Conservation (phyloP, 1,139 yeast genomes). For the Suhomyces maxii region DNA sequence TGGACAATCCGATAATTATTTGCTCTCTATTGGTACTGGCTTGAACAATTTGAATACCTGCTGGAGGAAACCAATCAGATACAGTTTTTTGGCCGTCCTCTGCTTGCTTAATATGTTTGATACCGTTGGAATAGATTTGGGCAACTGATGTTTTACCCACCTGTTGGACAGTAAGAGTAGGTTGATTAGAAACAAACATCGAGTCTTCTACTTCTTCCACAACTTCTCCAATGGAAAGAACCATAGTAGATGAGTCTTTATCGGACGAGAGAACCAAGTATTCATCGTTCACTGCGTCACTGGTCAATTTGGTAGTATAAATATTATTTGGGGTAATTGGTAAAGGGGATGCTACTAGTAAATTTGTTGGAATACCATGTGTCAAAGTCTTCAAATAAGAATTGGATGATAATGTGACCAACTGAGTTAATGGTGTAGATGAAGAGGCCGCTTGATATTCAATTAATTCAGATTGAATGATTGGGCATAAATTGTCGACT, state of each 20-base stretch:
- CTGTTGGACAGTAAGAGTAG: conserved; percentile 70
- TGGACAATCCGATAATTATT: conserved; percentile 68
- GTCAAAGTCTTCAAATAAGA: conserved; percentile 52
- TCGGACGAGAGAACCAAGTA: conserved; percentile 68
- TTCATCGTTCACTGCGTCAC: conserved; percentile 53
- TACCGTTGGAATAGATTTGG: conserved; percentile 75
- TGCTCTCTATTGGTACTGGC: conserved; percentile 70
- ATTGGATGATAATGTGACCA: conserved; percentile 29
- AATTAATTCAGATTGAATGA: conserved; percentile 50
- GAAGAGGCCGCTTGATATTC: conserved; percentile 31
- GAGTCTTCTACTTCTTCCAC: conserved; percentile 77
- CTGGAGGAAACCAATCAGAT: conserved; percentile 83
- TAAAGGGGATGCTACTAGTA: conserved; percentile 69
- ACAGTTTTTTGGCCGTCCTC: conserved; percentile 12
- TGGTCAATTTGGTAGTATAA: conserved; percentile 55
- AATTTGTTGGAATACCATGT: conserved; percentile 63
- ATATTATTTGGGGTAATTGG: conserved; percentile 63
- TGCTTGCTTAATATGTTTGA: conserved; percentile 56
- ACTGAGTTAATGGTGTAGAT: conserved; percentile 39
- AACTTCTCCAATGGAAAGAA: conserved; percentile 74
- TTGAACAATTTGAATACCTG: conserved; percentile 61
- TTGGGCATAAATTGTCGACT: conserved; percentile 57
- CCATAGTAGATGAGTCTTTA: conserved; percentile 59
- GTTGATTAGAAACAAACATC: conserved; percentile 53
- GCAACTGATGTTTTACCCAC: conserved; percentile 64